These are phyloP conservation scores for Firmiana major DNA, from an alignment of 345 rosid species.

Conservation along the genomic window DNA sequence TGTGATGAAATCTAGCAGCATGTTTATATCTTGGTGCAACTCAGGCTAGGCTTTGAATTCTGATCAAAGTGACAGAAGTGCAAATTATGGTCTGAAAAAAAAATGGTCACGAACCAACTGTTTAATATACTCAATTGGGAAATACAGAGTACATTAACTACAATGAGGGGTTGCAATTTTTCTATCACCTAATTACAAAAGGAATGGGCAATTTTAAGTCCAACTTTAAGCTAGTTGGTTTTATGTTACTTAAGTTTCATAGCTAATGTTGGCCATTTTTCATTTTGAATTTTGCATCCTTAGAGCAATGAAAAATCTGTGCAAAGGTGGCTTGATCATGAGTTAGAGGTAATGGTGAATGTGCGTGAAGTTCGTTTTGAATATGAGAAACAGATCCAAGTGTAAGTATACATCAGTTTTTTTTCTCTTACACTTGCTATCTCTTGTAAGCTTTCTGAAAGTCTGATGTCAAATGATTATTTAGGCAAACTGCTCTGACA, in stretches of 20 bases:
- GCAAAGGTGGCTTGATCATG: slow-evolving; percentile 71
- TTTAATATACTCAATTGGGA: not conserved
- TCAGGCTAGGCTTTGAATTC: slow-evolving; percentile 12
- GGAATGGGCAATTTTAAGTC: not conserved
- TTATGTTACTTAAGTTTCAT: not conserved
- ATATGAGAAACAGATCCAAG: slow-evolving; percentile 70
- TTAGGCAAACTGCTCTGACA: slow-evolving; percentile 57
- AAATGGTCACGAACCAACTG: not conserved
- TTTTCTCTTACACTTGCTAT: slow-evolving; percentile 1
- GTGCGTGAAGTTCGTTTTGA: slow-evolving; percentile 70
- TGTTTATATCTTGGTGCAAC: slow-evolving; percentile 4
- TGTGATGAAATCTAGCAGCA: slow-evolving; percentile 1
- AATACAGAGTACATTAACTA: not conserved
- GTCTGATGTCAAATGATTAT: not conserved
- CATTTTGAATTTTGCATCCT: slow-evolving; percentile 10
- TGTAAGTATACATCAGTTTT: slow-evolving; percentile 42
- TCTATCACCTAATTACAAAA: not conserved
- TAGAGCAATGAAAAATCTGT: slow-evolving; percentile 60
- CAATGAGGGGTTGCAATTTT: not conserved
- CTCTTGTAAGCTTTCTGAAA: slow-evolving; percentile 11
- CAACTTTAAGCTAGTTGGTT: not conserved
- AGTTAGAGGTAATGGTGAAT: slow-evolving; percentile 71
- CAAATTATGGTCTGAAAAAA: slow-evolving; percentile 4
- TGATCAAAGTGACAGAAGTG: slow-evolving; percentile 13
- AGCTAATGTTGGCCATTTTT: slow-evolving; percentile 4